Evolutionary conservation across 1,284 basidiomycete species (phyloP).

Genomic region (Porogramme epimiltina): DNA sequence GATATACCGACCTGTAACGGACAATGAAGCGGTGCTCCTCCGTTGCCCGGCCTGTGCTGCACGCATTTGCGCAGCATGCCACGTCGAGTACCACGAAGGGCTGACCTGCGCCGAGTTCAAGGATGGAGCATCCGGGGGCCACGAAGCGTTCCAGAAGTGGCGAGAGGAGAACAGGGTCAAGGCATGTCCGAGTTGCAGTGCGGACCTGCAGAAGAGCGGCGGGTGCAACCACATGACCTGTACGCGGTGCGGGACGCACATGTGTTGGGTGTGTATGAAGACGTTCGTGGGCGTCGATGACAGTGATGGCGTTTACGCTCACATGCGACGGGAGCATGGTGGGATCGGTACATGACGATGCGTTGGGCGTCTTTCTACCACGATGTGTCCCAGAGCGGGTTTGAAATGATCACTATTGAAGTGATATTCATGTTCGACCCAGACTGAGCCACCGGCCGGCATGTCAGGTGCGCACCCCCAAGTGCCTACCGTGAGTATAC

Average conservation of each 20-base stretch:
- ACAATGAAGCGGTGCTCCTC: constrained; percentile 28
- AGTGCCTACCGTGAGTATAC: no score
- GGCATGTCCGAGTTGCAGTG: constrained; percentile 36
- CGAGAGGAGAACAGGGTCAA: constrained; percentile 33
- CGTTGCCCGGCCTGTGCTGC: constrained; percentile 29
- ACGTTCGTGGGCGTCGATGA: constrained; percentile 16
- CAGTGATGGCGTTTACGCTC: constrained; percentile 17
- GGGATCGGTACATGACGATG: constrained; percentile 6
- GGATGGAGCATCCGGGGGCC: constrained; percentile 24
- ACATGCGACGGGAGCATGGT: constrained; percentile 20
- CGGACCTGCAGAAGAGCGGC: constrained; percentile 36
- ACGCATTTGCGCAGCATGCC: constrained; percentile 32
- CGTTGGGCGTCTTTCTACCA: no score
- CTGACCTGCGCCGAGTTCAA: constrained; percentile 31
- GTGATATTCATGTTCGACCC: no score
- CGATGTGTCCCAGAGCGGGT: no score
- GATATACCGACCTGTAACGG: constrained; percentile 27
- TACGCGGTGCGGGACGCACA: constrained; percentile 17
- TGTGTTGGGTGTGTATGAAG: constrained; percentile 27
- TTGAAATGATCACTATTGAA: no score
- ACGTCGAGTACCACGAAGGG: constrained; percentile 34
- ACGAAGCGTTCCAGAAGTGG: constrained; percentile 30
- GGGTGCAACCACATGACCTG: constrained; percentile 26
- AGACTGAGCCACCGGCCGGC: no score
- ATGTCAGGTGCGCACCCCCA: no score